Conservation (phyloP, 805 yeast genomes). For the Vanderwaltozyma polyspora region DNA sequence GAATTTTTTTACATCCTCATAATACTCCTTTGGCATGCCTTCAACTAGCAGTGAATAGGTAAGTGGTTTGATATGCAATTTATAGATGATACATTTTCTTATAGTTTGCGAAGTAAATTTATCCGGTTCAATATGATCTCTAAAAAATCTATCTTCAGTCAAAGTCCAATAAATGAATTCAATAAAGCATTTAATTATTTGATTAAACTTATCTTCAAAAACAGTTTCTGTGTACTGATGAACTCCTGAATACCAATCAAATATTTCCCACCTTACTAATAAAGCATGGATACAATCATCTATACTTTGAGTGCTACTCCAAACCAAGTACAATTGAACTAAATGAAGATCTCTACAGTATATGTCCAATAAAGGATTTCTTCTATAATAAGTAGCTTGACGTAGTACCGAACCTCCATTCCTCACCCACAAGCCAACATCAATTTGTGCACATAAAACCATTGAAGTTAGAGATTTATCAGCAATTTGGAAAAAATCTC, state of each 20-base stretch:
- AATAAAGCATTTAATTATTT: conserved; percentile 69
- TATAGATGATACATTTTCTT: conserved; percentile 35
- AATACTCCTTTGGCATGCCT: conserved; percentile 25
- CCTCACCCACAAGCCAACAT: conserved; percentile 60
- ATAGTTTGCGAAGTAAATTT: conserved; percentile 26
- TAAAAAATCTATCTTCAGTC: conserved; percentile 56
- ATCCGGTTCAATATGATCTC: conserved; percentile 28
- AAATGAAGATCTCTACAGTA: conserved; percentile 66
- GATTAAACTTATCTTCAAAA: conserved; percentile 36
- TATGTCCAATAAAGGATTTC: conserved; percentile 37
- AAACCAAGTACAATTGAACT: conserved; percentile 37
- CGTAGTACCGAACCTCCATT: conserved; percentile 49
- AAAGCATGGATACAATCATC: conserved; percentile 36
- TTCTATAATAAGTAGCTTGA: conserved; percentile 39
- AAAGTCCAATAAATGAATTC: conserved; percentile 57
- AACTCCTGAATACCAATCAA: conserved; percentile 36
- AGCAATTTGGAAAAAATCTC: conserved; percentile 37
- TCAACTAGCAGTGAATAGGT: conserved; percentile 40
- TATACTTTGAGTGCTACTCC: neutral
- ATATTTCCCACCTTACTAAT: conserved; percentile 53
- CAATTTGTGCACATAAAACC: conserved; percentile 50
- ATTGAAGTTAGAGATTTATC: conserved; percentile 52
- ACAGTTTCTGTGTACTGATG: conserved; percentile 32
- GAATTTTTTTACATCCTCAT: conserved; percentile 25
- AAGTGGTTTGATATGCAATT: conserved; percentile 40